These are phyloP conservation scores for Plenodomus biglobosus DNA, from an alignment of 2,329 filamentous ascomycete species.

Conservation along the genomic window DNA sequence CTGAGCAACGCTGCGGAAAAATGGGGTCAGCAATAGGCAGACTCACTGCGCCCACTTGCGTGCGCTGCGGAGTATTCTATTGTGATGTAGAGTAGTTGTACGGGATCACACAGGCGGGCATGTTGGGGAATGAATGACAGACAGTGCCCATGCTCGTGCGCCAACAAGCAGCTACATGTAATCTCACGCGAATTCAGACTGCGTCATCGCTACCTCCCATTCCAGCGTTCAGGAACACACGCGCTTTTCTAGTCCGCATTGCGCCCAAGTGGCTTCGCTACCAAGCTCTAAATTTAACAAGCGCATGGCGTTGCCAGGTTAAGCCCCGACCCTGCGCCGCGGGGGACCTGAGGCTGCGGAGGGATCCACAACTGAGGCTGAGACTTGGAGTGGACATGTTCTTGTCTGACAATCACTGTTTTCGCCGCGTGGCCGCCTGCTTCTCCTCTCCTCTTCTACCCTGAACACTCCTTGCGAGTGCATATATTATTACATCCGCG, in stretches of 20 bases:
- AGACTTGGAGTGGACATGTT: slow-evolving; percentile 16
- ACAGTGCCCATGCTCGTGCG: background rate
- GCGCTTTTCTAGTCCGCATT: background rate
- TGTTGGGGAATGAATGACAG: background rate
- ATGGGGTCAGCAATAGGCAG: background rate
- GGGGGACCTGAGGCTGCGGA: slow-evolving; percentile 7
- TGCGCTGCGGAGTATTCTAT: too few relatives aligned
- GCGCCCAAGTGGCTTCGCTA: background rate
- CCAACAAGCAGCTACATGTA: too few relatives aligned
- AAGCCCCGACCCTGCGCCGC: slow-evolving; percentile 2
- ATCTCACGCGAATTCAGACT: too few relatives aligned
- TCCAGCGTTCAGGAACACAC: background rate
- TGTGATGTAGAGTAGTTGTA: too few relatives aligned
- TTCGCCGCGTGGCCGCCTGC: slow-evolving; percentile 2
- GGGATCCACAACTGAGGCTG: slow-evolving; percentile 13
- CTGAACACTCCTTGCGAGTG: background rate
- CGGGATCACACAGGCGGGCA: too few relatives aligned
- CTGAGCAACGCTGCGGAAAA: background rate
- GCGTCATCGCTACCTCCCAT: background rate
- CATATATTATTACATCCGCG: background rate
- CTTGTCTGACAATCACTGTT: slow-evolving; percentile 4
- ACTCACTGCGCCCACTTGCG: background rate
- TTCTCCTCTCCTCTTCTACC: background rate
- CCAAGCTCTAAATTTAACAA: background rate
- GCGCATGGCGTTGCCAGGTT: slow-evolving; percentile 4